phyloP scores from a whole-genome alignment of 306 rosid genomes.

The Aeschynomene evenia region DNA sequence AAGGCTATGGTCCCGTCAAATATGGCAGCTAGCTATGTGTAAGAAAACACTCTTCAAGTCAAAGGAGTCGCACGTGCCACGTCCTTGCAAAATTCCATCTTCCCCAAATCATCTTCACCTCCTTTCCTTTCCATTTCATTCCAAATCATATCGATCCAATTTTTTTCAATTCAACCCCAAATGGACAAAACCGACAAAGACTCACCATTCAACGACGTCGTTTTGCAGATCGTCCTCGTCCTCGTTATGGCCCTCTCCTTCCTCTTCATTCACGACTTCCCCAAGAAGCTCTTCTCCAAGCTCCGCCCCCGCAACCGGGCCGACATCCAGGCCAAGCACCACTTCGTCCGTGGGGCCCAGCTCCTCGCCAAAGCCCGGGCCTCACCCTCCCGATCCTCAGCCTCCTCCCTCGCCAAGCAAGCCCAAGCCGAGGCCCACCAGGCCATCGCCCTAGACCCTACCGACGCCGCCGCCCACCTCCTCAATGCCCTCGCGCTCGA shows the following conservation, averaged over 20 bases:
- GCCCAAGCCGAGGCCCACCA: slow-evolving; percentile 56
- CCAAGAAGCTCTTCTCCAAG: slow-evolving; percentile 45
- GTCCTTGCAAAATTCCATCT: too few relatives aligned
- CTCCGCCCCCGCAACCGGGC: slow-evolving; percentile 51
- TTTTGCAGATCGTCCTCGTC: slow-evolving; percentile 47
- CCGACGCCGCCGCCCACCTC: slow-evolving; percentile 75
- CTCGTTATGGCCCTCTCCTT: slow-evolving; percentile 48
- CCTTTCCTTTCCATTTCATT: too few relatives aligned
- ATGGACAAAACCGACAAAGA: slow-evolving; percentile 21
- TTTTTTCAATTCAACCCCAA: background rate
- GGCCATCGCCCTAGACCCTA: slow-evolving; percentile 66
- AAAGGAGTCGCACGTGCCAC: too few relatives aligned
- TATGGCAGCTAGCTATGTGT: too few relatives aligned
- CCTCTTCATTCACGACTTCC: slow-evolving; percentile 58
- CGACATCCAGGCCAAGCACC: slow-evolving; percentile 54
- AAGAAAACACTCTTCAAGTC: too few relatives aligned
- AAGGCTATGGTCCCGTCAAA: too few relatives aligned
- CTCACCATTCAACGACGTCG: slow-evolving; percentile 38
- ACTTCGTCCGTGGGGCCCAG: slow-evolving; percentile 76
- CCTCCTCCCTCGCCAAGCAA: slow-evolving; percentile 42
- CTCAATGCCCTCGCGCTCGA: slow-evolving; percentile 70
- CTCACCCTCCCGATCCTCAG: slow-evolving; percentile 14
- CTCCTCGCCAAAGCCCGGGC: slow-evolving; percentile 54
- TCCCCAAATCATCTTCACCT: too few relatives aligned
- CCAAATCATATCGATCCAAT: too few relatives aligned